Percentiles rank a stretch among this genome's conserved stretches.
Conservation (phyloP, 2,329 filamentous ascomycete species). For the Cytospora leucostoma region DNA sequence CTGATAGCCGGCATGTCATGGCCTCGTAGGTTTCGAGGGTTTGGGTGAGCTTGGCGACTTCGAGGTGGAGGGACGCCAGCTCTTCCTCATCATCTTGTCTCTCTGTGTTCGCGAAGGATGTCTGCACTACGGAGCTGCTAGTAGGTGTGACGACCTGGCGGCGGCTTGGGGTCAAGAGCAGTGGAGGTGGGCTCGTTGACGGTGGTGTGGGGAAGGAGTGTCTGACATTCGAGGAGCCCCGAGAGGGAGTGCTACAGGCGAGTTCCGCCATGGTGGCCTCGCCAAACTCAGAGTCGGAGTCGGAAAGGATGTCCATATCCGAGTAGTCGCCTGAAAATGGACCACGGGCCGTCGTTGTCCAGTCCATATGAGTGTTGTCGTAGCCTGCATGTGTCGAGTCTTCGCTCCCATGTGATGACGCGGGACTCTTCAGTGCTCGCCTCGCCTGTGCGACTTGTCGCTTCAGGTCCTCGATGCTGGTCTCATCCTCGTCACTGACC, state of each 20-base stretch:
- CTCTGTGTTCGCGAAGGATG: conserved; percentile 44
- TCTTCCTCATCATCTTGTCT: conserved; percentile 48
- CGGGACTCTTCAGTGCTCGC: conserved; percentile 22
- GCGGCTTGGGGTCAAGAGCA: conserved; percentile 43
- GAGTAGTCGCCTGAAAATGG: conserved; percentile 49
- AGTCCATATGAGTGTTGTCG: conserved; percentile 43
- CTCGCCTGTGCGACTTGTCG: conserved; percentile 15
- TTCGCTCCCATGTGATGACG: conserved; percentile 12
- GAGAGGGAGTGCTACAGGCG: conserved; percentile 53
- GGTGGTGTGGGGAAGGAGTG: conserved; percentile 59
- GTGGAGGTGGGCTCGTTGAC: conserved; percentile 50
- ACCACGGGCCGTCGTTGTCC: conserved; percentile 53
- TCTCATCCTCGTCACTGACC: conserved; percentile 10
- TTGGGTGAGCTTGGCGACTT: conserved; percentile 49
- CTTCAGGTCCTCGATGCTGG: conserved; percentile 24
- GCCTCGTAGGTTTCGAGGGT: conserved; percentile 51
- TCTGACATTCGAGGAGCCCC: conserved; percentile 34
- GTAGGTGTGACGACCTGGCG: conserved; percentile 32
- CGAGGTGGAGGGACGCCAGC: conserved; percentile 49
- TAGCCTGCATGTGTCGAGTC: conserved; percentile 27
- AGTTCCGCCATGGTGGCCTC: conserved; percentile 54
- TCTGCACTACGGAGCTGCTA: conserved; percentile 45
- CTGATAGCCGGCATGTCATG: conserved; percentile 42
- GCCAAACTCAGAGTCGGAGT: conserved; percentile 46
- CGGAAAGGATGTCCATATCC: conserved; percentile 40